These are phyloP conservation scores for Chlamydomonas sp. DNA, from an alignment of 139 green algal species.

Conservation along the genomic window DNA sequence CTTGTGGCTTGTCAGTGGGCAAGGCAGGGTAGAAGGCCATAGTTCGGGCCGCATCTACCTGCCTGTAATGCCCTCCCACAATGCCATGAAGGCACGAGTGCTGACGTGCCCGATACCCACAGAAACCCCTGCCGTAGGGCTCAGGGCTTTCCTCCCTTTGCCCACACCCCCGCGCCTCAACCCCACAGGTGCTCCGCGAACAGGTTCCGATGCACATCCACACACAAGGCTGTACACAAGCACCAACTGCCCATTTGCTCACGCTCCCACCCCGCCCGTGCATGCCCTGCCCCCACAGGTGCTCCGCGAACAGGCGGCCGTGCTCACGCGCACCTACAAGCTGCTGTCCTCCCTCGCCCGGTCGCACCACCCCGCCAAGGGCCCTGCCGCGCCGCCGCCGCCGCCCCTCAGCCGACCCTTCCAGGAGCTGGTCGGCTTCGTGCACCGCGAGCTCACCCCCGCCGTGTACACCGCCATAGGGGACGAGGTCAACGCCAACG, in stretches of 20 bases:
- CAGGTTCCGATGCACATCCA: constrained; percentile 16
- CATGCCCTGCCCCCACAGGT: constrained; percentile 30
- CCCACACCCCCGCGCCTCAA: too few relatives aligned
- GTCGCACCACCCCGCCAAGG: constrained; percentile 34
- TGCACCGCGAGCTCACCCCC: constrained; percentile 53
- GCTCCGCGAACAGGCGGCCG: background rate
- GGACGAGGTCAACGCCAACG: constrained; percentile 38
- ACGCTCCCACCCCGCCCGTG: background rate
- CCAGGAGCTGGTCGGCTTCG: constrained; percentile 40
- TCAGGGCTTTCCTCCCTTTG: too few relatives aligned
- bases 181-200: constrained; percentile 10
- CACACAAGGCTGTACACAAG: too few relatives aligned
- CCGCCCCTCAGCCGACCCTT: constrained; percentile 8
- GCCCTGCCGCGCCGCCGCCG: background rate
- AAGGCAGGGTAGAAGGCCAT: too few relatives aligned
- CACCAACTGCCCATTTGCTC: background rate
- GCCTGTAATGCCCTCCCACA: too few relatives aligned
- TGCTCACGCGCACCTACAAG: constrained; percentile 34
- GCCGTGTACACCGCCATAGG: constrained; percentile 46
- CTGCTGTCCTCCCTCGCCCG: constrained; percentile 27
- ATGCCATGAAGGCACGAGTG: too few relatives aligned
- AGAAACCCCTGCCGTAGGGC: too few relatives aligned
- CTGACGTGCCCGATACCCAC: too few relatives aligned
- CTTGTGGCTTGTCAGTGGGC: too few relatives aligned
- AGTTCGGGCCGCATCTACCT: too few relatives aligned